Conservation (phyloP, 2,329 filamentous ascomycete species). For the Exserohilum rostratum region DNA sequence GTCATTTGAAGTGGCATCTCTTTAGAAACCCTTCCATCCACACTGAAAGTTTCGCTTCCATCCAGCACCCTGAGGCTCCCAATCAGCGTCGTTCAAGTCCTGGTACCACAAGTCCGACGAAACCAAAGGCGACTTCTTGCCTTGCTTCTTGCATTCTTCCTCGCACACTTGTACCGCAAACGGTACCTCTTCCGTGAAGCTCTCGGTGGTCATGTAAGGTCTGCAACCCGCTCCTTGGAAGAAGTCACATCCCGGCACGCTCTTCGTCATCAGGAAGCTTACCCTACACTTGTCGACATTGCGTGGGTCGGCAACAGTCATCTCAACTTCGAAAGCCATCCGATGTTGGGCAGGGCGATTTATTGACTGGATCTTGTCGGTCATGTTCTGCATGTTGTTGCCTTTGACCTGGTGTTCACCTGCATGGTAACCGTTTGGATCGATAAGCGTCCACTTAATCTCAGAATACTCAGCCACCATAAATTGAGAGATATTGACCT, state of each 20-base stretch:
- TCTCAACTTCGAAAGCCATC: conserved; percentile 15
- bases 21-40: conserved; percentile 8
- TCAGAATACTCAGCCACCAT: conserved; percentile 15
- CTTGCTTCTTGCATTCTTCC: not conserved
- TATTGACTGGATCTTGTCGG: conserved; percentile 7
- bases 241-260: conserved; percentile 5
- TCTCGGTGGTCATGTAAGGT: conserved; percentile 16
- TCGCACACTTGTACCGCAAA: conserved; percentile 12
- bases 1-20: not conserved
- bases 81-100: conserved; percentile 13
- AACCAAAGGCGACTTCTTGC: not conserved
- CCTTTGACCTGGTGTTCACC: not conserved
- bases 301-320: not conserved
- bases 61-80: conserved; percentile 1
- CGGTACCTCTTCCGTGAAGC: conserved; percentile 4
- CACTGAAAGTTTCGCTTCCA: conserved; percentile 13
- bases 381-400: not conserved
- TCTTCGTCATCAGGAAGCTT: conserved; percentile 12
- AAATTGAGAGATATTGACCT: conserved; percentile 13
- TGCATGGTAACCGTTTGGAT: conserved; percentile 22
- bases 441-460: conserved; percentile 21
- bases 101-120: conserved; percentile 14
- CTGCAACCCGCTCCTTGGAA: not conserved
- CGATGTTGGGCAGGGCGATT: conserved; percentile 9
- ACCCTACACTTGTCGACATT: conserved; percentile 7